Base-by-base conservation (phyloP, 2,329 filamentous ascomycete genomes). In the Lachnellula subtilissima region DNA sequence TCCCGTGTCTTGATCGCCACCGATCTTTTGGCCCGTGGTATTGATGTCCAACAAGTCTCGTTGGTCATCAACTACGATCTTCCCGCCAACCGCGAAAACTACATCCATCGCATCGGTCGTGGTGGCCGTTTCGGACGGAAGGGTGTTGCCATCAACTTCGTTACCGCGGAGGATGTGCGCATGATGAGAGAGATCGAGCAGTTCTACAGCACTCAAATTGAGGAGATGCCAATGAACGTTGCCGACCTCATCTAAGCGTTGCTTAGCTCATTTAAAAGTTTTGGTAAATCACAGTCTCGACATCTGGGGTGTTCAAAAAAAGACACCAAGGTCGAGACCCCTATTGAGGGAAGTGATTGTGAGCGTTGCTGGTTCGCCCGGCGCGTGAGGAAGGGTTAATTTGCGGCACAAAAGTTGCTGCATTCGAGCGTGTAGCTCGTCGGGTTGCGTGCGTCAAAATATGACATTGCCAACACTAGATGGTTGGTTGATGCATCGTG, bases 61-160 rank as follows among this genome's bases (percentile, higher is more conserved):
- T 83, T 99, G 74, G 94, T 99, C 80, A 99, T 99, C 85, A 99
- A 99, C 87, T 99, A 99, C 80, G 94, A 99, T 75, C 83, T 99
- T 55, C 94, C 94, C 67, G 90, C 91, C 78, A 97, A 97, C 85
- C 91, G 93, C 72, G 94, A 99, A 83, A 99, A 97, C 86, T 99
- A 99, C 86, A 99, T 99, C 73, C 94, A 99, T 81, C 89, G 94
- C 75, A 99, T 99, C 73, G 94, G 94, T 85, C 93, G 94, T 86
- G 92, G 92, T 81, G 94, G 94, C 80, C 92, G 94, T 83, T 99
- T 99, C 82, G 94, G 94, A 78, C 91, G 94, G 78, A 99, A 99
- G 88, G 94, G 94, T 88, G 94, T 99, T 76, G 94, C 94, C 72
- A 99, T 99, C 85, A 99, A 99, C 90, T 99, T 99, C 76, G 94